Evolutionary conservation across 2,329 filamentous ascomycete genomes (phyloP).

Genomic region (Phyllosticta citrichinensis): DNA sequence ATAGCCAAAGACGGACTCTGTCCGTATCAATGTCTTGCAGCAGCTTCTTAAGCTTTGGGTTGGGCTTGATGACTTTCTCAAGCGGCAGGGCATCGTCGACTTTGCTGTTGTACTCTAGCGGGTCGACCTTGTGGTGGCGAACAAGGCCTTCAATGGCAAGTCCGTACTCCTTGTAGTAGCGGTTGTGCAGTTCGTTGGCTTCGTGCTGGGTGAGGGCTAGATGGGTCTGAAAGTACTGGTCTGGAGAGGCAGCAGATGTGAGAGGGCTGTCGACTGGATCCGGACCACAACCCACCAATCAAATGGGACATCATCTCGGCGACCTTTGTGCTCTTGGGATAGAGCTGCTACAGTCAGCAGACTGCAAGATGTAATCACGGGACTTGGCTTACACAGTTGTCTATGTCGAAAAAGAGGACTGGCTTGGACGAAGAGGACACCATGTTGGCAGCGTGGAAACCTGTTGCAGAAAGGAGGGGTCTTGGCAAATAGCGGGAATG

Average conservation of each 20-base stretch:
- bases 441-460: constrained; percentile 15
- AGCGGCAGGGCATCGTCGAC: constrained; percentile 92
- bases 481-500: neutral
- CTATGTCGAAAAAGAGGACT: constrained; percentile 80
- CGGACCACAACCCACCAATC: constrained; percentile 42
- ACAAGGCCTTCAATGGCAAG: constrained; percentile 95
- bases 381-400: constrained; percentile 66
- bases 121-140: constrained; percentile 88
- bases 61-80: constrained; percentile 71
- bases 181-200: constrained; percentile 73
- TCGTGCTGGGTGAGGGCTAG: constrained; percentile 65
- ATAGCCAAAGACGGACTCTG: constrained; percentile 84
- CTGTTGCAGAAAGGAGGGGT: neutral
- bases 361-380: neutral
- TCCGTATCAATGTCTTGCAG: constrained; percentile 72
- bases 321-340: constrained; percentile 75
- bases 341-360: constrained; percentile 46
- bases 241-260: constrained; percentile 51
- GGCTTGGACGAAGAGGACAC: constrained; percentile 31
- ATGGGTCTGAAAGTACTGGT: constrained; percentile 56
- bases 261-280: neutral
- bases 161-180: constrained; percentile 93
- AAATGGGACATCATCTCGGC: constrained; percentile 80
- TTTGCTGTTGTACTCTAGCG: constrained; percentile 85
- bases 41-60: constrained; percentile 62